These are phyloP conservation scores for Candida sp. DNA, from an alignment of 1,139 yeast species.

Conservation along the genomic window DNA sequence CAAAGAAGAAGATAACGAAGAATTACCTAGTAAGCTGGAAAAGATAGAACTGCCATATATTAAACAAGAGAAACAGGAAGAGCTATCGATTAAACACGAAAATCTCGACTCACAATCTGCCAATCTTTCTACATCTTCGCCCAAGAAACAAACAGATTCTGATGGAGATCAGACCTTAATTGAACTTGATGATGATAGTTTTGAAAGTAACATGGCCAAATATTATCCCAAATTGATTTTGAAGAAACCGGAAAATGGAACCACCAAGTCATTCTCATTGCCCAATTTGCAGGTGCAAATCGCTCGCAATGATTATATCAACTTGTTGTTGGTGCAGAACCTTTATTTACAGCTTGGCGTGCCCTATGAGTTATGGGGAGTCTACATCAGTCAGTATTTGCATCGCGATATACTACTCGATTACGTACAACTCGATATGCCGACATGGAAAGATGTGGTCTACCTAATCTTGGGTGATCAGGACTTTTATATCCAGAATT, in stretches of 20 bases:
- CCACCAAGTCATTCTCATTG: background rate
- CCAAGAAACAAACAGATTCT: background rate
- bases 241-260: background rate
- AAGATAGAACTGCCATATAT: no score
- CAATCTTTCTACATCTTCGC: background rate
- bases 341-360: background rate
- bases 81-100: no score
- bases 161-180: conserved; percentile 1
- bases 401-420: background rate
- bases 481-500: background rate
- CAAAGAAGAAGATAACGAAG: no score
- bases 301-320: background rate
- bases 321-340: conserved; percentile 1
- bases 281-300: background rate
- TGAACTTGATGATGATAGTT: background rate
- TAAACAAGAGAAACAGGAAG: no score
- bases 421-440: background rate
- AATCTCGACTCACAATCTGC: no score
- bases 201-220: background rate
- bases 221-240: conserved; percentile 1
- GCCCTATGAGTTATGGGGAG: conserved; percentile 1
- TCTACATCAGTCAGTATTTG: background rate
- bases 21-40: no score
- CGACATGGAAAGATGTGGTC: background rate
- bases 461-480: background rate